Evolutionary conservation across 345 rosid genomes (phyloP).

Genomic region (Citrus sp.): DNA sequence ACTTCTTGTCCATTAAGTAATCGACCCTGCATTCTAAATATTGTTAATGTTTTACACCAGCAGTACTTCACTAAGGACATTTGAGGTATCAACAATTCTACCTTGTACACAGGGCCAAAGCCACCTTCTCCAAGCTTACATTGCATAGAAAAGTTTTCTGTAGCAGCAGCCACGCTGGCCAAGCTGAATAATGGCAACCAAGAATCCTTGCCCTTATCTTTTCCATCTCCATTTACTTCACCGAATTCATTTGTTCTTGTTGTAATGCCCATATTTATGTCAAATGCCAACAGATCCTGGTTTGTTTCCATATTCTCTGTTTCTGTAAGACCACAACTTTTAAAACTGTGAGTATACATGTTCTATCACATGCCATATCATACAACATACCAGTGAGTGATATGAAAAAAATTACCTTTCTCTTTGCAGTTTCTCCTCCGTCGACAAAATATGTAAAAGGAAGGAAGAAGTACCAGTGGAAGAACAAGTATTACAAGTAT

Average conservation of each 20-base stretch:
- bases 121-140: conserved; percentile 42
- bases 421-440: conserved; percentile 6
- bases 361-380: neutral
- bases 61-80: neutral
- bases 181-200: conserved; percentile 26
- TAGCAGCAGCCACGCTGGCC: conserved; percentile 18
- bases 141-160: conserved; percentile 17
- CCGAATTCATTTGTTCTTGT: neutral
- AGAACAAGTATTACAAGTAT: neutral
- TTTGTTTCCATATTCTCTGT: neutral
- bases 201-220: neutral
- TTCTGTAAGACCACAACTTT: neutral
- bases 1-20: conserved; percentile 27
- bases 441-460: neutral
- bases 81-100: neutral
- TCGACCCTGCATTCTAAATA: conserved; percentile 13
- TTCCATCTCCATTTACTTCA: neutral
- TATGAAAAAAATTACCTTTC: neutral
- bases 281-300: conserved; percentile 18
- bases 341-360: neutral
- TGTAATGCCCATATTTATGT: conserved; percentile 1
- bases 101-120: conserved; percentile 30
- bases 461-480: neutral
- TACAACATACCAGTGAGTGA: neutral
- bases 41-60: too few relatives aligned